Percentiles rank a stretch among this genome's conserved stretches.
phyloP scores from a whole-genome alignment of 257 asterid genomes.

The Fraxinus excelsior region DNA sequence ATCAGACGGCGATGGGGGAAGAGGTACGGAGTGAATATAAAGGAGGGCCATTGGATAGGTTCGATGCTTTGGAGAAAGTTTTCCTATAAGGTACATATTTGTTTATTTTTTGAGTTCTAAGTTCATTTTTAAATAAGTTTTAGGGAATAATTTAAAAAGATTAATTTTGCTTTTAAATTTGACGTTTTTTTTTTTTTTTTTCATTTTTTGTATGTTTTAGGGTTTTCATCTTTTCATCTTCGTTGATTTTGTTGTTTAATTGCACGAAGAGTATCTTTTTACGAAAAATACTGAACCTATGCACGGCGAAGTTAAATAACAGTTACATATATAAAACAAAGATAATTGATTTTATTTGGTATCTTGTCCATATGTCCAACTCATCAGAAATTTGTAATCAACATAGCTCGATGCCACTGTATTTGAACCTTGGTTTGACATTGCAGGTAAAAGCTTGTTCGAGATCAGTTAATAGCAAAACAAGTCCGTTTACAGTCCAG shows the following conservation, averaged over 20 bases:
- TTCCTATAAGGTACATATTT: neutral
- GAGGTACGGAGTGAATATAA: conserved; percentile 48
- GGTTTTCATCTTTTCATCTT: neutral
- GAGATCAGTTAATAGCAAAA: neutral
- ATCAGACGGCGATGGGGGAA: conserved; percentile 30
- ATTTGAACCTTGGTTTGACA: neutral
- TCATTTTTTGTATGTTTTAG: neutral
- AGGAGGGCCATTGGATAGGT: conserved; percentile 18
- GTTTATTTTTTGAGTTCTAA: conserved; percentile 17
- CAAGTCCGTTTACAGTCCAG: neutral
- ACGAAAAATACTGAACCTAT: neutral
- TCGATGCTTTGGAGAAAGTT: neutral
- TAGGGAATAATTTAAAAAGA: neutral
- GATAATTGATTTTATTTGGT: neutral
- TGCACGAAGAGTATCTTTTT: neutral
- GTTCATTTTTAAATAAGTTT: neutral
- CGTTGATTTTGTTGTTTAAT: neutral
- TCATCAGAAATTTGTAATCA: neutral
- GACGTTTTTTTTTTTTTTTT: neutral
- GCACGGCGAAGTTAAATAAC: neutral
- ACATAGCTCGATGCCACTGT: neutral
- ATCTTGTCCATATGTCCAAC: neutral
- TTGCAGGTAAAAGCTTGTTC: neutral
- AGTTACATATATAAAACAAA: neutral
- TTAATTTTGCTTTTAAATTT: neutral